Base-by-base conservation (phyloP, 1,284 basidiomycete species). In the Peniophora sp. region DNA sequence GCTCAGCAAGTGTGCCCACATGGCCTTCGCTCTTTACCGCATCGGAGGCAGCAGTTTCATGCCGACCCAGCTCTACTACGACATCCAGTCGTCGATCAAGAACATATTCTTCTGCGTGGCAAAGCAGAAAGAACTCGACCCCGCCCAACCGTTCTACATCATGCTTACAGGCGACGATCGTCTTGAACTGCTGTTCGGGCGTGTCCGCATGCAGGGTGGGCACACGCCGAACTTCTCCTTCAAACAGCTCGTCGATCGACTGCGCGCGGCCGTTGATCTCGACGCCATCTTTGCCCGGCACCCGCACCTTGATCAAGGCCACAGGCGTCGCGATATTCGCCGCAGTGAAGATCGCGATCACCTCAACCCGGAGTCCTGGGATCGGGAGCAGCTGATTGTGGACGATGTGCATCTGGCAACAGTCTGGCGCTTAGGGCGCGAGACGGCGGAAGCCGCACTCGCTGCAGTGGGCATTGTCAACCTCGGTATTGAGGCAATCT, bases 61-160 rank as follows among this genome's bases (percentile, higher is more conserved):
- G 3, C 65, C 67, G 6, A 63, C 55, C 0, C 47, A 48, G 20
- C 49, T 57, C 0, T 71, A 62, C 54, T 57, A 62, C 14, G 67
- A 73, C 49, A 51, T 69, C 12, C 64, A 64, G 62, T 60, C 66
- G 17, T 68, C 67, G 62, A 61, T 73, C 51, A 72, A 72, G 54
- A 70, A 71, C 48, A 59, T 59, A 0, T 60, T 58, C 24, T 70
- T 71, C 52, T 67, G 66, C 24, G 56, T 70, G 14, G 65, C 69
- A 0, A 72, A 73, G 50, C 56, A 63, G 2, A 66, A 70, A 47
- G 53, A 67, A 3, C 63, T 69, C 43, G 47, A 62, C 42, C 69
- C 64, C 0, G 50, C 61, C 22, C 60, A 60, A 0, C 23, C 52
- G 11, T 68, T 72, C 50, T 70, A 50, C 32, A 51, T 69, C 3